Base-by-base conservation (phyloP, 2,329 filamentous ascomycete genomes). In the Fusarium hostae region DNA sequence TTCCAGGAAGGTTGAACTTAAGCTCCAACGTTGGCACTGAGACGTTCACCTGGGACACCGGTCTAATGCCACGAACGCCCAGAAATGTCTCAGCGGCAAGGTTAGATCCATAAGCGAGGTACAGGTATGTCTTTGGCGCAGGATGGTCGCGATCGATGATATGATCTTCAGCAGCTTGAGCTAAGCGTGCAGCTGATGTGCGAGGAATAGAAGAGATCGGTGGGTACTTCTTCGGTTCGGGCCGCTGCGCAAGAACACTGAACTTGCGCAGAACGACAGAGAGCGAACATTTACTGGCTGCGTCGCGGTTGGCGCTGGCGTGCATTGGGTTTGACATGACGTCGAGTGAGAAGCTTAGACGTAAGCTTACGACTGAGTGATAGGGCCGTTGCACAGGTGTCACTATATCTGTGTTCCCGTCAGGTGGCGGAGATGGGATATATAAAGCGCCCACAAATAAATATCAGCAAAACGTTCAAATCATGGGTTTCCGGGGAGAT, bases 51-150 rank as follows among this genome's bases (percentile, higher is more conserved):
- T 92, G 88, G 41, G 93, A 94, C 18, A 98, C 77, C 0, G 96
- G 96, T 30, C 88, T 89, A 81, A 98, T 95, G 66, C 91, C 91
- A 57, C 95, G 91, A 66, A 82, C 84, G 64, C 92, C 93, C 51
- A 91, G 86, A 80, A 98, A 98, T 1, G 93, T 97, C 79, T 94
- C 84, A 18, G 91, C 89, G 67, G 87, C 90, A 68, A 98, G 88
- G 80, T 98, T 98, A 57, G 94, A 97, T 73, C 95, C 96, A 79
- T 98, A 98, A 15, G 95, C 95, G 26, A 95, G 88, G 80, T 95
- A 95, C 56, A 95, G 87, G 30, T 94, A 86, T 2, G 92, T 92
- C 18, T 75, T 73, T 10, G 73, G 52, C n/a, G 63, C 59, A 43
- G 74, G 58, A 35, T 74, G 52, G 45, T 78, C 66, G 45, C 75